Base-by-base conservation (phyloP, 805 yeast genomes). In the Debaryomyces tyrocola region DNA sequence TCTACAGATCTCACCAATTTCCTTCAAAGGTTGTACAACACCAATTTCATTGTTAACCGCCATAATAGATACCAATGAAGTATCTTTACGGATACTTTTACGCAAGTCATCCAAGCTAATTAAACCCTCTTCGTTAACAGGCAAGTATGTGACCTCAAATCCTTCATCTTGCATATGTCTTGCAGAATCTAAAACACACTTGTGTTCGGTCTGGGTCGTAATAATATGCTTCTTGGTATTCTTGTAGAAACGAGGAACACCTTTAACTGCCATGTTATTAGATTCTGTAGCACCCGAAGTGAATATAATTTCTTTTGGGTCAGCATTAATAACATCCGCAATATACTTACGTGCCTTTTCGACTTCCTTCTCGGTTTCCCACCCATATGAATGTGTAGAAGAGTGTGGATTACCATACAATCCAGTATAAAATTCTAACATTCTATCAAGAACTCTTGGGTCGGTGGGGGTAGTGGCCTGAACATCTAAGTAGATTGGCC, bases 401-500 rank as follows among this genome's bases (percentile, higher is more conserved):
- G 97, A 90, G 69, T 94, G 99, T 18, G 99, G 99, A 66, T 94
- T 94, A 51, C 99, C 99, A 64, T 90, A 94, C 47, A 89, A 75
- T 4, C 98, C 98, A 2, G 98, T 92, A 66, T 81, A 87, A 62
- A 85, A 90, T 57, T 80, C 82, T 56, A 89, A 64, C 96, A 89
- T 90, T 55, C 83, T 85, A 63, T 89, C 96, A 55, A 94, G 70
- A 8, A 94, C 99, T 46, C 99, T 78, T 28, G 99, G 99, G 63
- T 94, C 99, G 1, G 94, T 87, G 21, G 98, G 99, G 0, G 99
- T 92, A 0, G 99, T 94, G 27, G 99, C 98, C 71, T 94, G 99
- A 79, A 91, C 91, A 60, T 94, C 99, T 60, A 94, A 72, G 68
- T 94, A 94, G 52, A 94, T 94, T 8, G 99, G 99, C 57, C 97